Conservation (phyloP, 768 basidiomycete genomes). For the Dendrothele bispora region DNA sequence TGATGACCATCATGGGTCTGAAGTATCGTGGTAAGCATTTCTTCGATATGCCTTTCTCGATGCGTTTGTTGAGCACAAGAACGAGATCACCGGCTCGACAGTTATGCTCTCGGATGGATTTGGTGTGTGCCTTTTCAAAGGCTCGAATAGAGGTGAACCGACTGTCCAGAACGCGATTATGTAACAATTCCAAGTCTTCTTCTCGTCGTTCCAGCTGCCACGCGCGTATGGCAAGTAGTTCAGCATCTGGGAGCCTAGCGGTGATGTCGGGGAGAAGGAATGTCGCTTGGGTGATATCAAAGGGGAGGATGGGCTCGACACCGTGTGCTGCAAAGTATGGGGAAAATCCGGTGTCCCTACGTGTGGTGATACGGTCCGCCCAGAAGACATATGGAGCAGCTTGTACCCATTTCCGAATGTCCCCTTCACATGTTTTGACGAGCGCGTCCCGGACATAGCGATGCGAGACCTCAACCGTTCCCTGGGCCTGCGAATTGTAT, state of each 20-base stretch:
- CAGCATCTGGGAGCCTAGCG: slow-evolving; percentile 7
- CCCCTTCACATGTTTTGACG: slow-evolving; percentile 27
- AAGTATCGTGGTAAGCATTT: slow-evolving; percentile 9
- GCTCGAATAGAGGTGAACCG: neutral
- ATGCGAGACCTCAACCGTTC: slow-evolving; percentile 31
- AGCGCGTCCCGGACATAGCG: slow-evolving; percentile 26
- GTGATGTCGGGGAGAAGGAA: slow-evolving; percentile 24
- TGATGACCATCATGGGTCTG: neutral
- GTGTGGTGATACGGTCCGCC: slow-evolving; percentile 28
- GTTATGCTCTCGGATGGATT: slow-evolving; percentile 3
- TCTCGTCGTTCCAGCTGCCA: no score
- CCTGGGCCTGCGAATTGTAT: slow-evolving; percentile 41
- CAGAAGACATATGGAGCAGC: slow-evolving; percentile 25
- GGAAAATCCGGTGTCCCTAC: slow-evolving; percentile 24
- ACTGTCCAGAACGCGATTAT: neutral
- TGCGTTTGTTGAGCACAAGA: slow-evolving; percentile 15
- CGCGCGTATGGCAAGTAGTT: no score
- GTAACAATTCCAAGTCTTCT: neutral
- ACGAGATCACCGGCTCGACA: no score
- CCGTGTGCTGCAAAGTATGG: slow-evolving; percentile 33
- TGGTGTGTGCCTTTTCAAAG: neutral
- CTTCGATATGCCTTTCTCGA: slow-evolving; percentile 13
- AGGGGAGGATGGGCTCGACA: slow-evolving; percentile 29
- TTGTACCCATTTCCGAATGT: slow-evolving; percentile 30
- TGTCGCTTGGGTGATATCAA: slow-evolving; percentile 14